Percentiles rank a stretch among this genome's conserved stretches.
These are phyloP conservation scores for Aspergillus chevalieri DNA, from an alignment of 2,329 filamentous ascomycete species.

Conservation along the genomic window DNA sequence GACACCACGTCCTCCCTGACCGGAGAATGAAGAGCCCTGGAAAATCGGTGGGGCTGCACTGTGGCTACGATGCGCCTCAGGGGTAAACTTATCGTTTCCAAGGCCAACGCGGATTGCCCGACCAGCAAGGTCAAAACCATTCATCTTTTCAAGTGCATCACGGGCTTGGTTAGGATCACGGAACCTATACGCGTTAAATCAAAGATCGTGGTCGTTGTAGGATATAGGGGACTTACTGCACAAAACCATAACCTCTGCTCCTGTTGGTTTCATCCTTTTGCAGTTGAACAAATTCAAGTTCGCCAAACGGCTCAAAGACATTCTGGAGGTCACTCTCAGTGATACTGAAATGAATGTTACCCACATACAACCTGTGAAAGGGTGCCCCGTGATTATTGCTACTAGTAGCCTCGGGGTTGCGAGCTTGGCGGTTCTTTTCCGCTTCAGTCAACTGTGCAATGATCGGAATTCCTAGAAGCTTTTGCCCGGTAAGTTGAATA, in stretches of 20 bases:
- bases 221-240: slow-evolving; percentile 65
- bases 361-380: slow-evolving; percentile 96
- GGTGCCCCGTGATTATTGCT: slow-evolving; percentile 75
- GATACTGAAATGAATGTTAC: slow-evolving; percentile 99
- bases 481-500: slow-evolving; percentile 97
- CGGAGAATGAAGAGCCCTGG: slow-evolving; percentile 87
- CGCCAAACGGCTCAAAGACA: slow-evolving; percentile 95
- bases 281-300: slow-evolving; percentile 93
- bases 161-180: slow-evolving; percentile 84
- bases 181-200: slow-evolving; percentile 53
- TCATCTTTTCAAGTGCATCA: slow-evolving; percentile 97
- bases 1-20: slow-evolving; percentile 77
- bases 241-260: slow-evolving; percentile 94
- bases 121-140: slow-evolving; percentile 95
- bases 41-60: slow-evolving; percentile 60
- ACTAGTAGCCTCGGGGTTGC: slow-evolving; percentile 64
- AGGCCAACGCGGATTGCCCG: slow-evolving; percentile 97
- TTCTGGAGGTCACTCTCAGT: slow-evolving; percentile 92
- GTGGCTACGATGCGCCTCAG: slow-evolving; percentile 84
- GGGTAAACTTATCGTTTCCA: slow-evolving; percentile 99
- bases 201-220: neutral
- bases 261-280: slow-evolving; percentile 91
- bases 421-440: slow-evolving; percentile 97
- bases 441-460: slow-evolving; percentile 98
- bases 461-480: slow-evolving; percentile 95